phyloP scores from a whole-genome alignment of 305 asterid genomes.

The Rubia peregrina region DNA sequence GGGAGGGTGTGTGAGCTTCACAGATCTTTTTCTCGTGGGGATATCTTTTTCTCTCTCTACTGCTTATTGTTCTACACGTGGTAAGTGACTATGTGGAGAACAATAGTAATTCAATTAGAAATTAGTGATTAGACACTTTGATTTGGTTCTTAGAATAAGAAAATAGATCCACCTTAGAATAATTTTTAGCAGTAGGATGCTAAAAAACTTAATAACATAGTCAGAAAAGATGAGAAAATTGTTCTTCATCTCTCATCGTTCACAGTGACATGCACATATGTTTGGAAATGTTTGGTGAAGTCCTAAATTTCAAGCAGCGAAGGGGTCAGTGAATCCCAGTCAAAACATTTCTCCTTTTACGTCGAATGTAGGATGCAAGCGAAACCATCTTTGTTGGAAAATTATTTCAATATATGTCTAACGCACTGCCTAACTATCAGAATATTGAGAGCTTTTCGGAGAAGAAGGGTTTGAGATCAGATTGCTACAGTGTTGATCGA shows the following conservation, averaged over 20 bases:
- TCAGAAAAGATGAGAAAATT: slow-evolving; percentile 16
- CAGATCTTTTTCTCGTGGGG: no score
- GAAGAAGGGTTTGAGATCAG: slow-evolving; percentile 15
- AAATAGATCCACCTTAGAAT: no score
- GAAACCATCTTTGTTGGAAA: slow-evolving; percentile 16
- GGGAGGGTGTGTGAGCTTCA: no score
- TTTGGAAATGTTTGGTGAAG: slow-evolving; percentile 2
- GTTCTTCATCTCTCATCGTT: slow-evolving; percentile 32
- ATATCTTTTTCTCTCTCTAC: no score
- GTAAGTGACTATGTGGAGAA: no score
- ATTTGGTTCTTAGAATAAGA: no score
- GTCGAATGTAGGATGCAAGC: slow-evolving; percentile 19
- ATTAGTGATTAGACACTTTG: no score
- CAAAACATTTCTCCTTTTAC: slow-evolving; percentile 3
- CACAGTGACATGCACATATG: slow-evolving; percentile 15
- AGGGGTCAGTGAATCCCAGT: slow-evolving; percentile 10
- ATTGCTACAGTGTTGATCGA: slow-evolving; percentile 14
- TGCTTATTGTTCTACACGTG: no score
- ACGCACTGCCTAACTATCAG: slow-evolving; percentile 8
- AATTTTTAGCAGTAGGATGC: not conserved
- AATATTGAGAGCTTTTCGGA: slow-evolving; percentile 14
- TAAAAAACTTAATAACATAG: slow-evolving; percentile 24
- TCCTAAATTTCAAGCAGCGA: not conserved
- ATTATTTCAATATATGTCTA: slow-evolving; percentile 28
- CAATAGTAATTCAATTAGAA: no score